Percentiles rank a stretch among this genome's conserved stretches.
These are phyloP conservation scores for Hymenoscyphus linearis DNA, from an alignment of 2,329 filamentous ascomycete species.

Conservation along the genomic window DNA sequence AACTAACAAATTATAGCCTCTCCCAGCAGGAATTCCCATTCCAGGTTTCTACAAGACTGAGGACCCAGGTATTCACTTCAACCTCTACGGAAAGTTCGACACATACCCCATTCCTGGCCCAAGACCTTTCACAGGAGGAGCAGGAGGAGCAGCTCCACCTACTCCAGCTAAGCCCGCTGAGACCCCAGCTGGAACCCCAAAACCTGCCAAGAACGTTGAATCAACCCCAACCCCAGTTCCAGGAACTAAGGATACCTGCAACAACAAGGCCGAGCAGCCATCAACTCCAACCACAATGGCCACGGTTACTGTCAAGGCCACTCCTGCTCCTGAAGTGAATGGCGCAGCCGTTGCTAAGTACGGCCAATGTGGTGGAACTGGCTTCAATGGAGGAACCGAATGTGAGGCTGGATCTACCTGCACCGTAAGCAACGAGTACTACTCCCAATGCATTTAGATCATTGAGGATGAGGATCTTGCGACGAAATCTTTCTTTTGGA, in stretches of 20 bases:
- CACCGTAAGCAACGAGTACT: slow-evolving; percentile 15
- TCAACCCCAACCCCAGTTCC: background rate
- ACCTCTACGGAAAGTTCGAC: slow-evolving; percentile 34
- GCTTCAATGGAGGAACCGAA: slow-evolving; percentile 15
- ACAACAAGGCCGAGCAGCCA: no score
- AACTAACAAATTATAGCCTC: slow-evolving; percentile 4
- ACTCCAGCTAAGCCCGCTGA: background rate
- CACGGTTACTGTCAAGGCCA: background rate
- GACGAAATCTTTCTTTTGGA: background rate
- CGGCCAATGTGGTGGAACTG: slow-evolving; percentile 17
- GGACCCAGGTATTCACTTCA: slow-evolving; percentile 37
- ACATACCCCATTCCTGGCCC: slow-evolving; percentile 41
- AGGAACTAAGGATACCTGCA: no score
- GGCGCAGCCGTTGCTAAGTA: slow-evolving; percentile 6
- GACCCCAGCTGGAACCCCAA: background rate
- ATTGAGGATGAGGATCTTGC: background rate
- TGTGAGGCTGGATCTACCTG: slow-evolving; percentile 17
- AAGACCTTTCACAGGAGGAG: slow-evolving; percentile 27
- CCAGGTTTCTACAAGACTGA: slow-evolving; percentile 32
- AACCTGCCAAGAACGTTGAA: background rate
- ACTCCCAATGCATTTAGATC: slow-evolving; percentile 18
- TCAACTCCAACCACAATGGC: slow-evolving; percentile 4
- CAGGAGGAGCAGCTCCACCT: background rate
- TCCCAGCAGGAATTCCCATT: slow-evolving; percentile 19
- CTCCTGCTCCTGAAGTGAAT: background rate